phyloP scores from a whole-genome alignment of 1,139 yeast species.

The Candida tropicalis region DNA sequence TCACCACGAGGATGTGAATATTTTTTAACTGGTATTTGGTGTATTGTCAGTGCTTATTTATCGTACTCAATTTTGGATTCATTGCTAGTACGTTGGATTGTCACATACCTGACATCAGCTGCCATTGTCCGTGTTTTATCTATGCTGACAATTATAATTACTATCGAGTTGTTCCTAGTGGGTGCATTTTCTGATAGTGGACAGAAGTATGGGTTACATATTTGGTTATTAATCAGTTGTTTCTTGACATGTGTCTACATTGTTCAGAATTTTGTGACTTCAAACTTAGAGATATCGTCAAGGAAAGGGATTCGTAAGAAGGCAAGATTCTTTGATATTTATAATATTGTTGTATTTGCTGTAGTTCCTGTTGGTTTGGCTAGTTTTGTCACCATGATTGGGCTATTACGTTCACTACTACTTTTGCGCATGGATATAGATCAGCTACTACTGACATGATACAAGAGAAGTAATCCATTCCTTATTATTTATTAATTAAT shows the following conservation, averaged over 20 bases:
- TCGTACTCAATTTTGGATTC: slow-evolving; percentile 88
- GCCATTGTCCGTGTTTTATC: slow-evolving; percentile 85
- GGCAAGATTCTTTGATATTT: slow-evolving; percentile 69
- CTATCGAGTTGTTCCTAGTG: slow-evolving; percentile 69
- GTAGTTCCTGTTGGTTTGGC: slow-evolving; percentile 97
- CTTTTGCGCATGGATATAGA: slow-evolving; percentile 76
- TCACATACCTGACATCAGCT: slow-evolving; percentile 83
- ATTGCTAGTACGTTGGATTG: slow-evolving; percentile 90
- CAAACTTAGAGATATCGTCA: slow-evolving; percentile 64
- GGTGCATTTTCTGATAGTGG: slow-evolving; percentile 57
- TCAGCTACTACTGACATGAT: slow-evolving; percentile 15
- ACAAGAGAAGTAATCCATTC: not conserved
- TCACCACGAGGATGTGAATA: slow-evolving; percentile 70
- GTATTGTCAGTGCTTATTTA: slow-evolving; percentile 82
- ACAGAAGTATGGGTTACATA: slow-evolving; percentile 69
- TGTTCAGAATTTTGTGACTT: slow-evolving; percentile 85
- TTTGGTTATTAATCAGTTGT: slow-evolving; percentile 90
- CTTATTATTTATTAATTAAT: not conserved
- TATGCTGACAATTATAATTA: slow-evolving; percentile 72
- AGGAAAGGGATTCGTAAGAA: slow-evolving; percentile 23
- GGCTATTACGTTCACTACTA: slow-evolving; percentile 70
- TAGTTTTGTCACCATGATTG: slow-evolving; percentile 89
- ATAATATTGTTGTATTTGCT: slow-evolving; percentile 90
- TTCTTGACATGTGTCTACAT: slow-evolving; percentile 81
- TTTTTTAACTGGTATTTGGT: slow-evolving; percentile 74